These are phyloP conservation scores for Vigna reflexopilosa DNA, from an alignment of 306 rosid genomes.

Conservation along the genomic window DNA sequence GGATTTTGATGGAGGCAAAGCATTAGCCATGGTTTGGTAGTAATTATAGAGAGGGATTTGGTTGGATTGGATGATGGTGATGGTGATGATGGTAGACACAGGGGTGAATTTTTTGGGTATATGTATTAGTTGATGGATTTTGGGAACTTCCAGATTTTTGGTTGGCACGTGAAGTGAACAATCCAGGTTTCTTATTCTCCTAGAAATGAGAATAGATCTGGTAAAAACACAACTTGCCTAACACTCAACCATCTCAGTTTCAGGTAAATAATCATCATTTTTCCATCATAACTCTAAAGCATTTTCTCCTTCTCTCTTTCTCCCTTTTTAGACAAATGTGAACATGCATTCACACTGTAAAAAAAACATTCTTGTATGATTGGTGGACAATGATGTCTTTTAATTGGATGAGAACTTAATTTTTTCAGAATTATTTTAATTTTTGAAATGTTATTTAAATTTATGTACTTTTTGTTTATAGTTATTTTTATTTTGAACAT, in stretches of 20 bases:
- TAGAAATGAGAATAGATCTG: conserved; percentile 36
- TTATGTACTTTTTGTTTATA: too few species aligned
- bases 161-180: conserved; percentile 48
- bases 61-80: background rate
- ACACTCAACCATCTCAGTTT: conserved; percentile 25
- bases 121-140: conserved; percentile 21
- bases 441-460: too few species aligned
- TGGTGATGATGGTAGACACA: background rate
- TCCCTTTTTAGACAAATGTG: background rate
- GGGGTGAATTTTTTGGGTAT: background rate
- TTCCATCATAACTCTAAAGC: background rate
- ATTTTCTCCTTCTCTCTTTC: background rate
- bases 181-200: conserved; percentile 37
- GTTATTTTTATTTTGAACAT: too few species aligned
- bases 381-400: background rate
- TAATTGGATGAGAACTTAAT: background rate
- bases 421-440: too few species aligned
- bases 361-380: too few species aligned
- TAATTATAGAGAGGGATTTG: conserved; percentile 1
- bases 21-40: background rate
- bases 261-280: conserved; percentile 25
- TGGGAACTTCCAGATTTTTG: conserved; percentile 32
- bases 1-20: background rate
- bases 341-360: background rate
- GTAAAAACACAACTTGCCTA: background rate